phyloP scores from a whole-genome alignment of 345 rosid species.

The Populus alba region DNA sequence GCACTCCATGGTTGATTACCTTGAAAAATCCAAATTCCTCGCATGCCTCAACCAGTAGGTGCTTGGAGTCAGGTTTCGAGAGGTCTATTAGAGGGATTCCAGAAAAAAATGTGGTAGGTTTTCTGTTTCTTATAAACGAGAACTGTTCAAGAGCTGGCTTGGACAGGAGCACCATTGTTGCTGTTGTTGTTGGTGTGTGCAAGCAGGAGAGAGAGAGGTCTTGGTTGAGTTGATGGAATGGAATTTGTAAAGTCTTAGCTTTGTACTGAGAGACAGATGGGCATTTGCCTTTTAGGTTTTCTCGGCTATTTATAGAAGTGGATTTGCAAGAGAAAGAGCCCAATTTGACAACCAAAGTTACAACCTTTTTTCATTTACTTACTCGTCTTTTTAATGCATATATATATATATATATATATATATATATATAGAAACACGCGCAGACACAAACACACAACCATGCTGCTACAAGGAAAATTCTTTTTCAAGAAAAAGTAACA shows the following conservation, averaged over 20 bases:
- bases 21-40: slow-evolving; percentile 56
- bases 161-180: slow-evolving; percentile 1
- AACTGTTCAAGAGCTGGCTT: slow-evolving; percentile 4
- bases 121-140: neutral
- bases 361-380: no score
- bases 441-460: neutral
- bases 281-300: neutral
- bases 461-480: neutral
- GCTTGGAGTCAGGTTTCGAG: slow-evolving; percentile 30
- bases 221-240: neutral
- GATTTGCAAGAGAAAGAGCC: neutral
- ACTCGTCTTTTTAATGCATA: no score
- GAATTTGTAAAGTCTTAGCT: neutral
- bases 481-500: neutral
- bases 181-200: neutral
- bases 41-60: slow-evolving; percentile 38
- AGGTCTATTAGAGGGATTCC: slow-evolving; percentile 13
- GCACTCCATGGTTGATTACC: slow-evolving; percentile 47
- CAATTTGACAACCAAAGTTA: neutral
- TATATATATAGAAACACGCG: no score
- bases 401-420: no score
- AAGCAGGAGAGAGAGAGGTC: neutral
- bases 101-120: neutral
- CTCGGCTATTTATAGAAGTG: neutral
- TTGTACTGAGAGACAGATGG: neutral